These are phyloP conservation scores for Geranium brycei DNA, from an alignment of 345 rosid species.

Conservation along the genomic window DNA sequence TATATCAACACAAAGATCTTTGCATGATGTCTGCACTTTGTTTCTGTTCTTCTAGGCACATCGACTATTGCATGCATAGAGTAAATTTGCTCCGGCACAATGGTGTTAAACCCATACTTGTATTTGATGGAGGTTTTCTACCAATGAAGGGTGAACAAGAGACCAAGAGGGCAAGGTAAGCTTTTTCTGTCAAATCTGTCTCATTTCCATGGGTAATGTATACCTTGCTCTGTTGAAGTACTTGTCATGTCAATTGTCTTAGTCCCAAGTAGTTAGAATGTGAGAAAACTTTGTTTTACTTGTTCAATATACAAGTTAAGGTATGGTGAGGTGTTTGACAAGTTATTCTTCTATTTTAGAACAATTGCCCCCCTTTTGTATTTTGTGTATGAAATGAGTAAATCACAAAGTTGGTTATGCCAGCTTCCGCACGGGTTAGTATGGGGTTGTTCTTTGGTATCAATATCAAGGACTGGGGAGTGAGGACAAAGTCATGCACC, in stretches of 20 bases:
- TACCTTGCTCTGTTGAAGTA: not conserved
- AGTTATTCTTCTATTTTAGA: too few species aligned
- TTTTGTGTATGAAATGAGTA: too few species aligned
- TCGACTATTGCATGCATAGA: conserved; percentile 87
- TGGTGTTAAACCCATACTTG: conserved; percentile 75
- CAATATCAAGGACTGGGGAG: too few species aligned
- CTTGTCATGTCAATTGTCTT: not conserved
- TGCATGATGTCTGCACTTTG: conserved; percentile 5
- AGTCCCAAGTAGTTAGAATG: not conserved
- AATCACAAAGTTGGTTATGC: too few species aligned
- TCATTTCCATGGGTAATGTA: not conserved
- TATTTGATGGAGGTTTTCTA: conserved; percentile 84
- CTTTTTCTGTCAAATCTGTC: not conserved
- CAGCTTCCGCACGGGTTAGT: too few species aligned
- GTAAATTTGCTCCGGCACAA: conserved; percentile 76
- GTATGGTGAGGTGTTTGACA: not conserved
- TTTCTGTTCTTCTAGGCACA: conserved; percentile 46
- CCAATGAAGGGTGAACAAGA: conserved; percentile 97
- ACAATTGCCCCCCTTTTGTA: too few species aligned
- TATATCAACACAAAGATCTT: not conserved
- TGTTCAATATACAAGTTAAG: not conserved
- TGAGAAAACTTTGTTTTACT: not conserved
- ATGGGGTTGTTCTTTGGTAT: too few species aligned
- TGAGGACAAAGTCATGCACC: too few species aligned
- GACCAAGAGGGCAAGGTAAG: conserved; percentile 88